phyloP scores from a whole-genome alignment of 768 basidiomycete species.

The Udeniomyces megalosporus region DNA sequence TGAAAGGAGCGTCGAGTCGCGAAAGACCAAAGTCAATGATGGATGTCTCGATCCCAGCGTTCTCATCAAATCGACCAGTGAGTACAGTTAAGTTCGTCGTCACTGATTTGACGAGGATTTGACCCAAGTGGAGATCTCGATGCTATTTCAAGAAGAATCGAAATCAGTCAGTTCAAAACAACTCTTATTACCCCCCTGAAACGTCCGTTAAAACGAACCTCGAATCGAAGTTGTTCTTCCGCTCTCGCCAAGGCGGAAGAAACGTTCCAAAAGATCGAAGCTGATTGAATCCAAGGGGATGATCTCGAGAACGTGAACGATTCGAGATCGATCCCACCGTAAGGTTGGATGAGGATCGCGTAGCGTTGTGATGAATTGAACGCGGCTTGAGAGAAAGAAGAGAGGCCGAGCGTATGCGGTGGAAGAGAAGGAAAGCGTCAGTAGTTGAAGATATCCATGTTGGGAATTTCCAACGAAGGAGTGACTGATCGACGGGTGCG shows the following conservation, averaged over 20 bases:
- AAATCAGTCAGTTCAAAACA: no score
- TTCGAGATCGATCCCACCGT: constrained; percentile 84
- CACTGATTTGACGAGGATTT: constrained; percentile 56
- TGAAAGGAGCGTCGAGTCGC: constrained; percentile 40
- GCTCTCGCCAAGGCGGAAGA: constrained; percentile 58
- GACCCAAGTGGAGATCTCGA: constrained; percentile 97
- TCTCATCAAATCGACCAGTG: constrained; percentile 24
- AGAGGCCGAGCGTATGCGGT: no score
- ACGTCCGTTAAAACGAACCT: constrained; percentile 43
- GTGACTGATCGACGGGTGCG: no score
- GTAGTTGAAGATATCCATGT: background rate
- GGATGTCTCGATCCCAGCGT: constrained; percentile 52
- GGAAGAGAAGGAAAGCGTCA: background rate
- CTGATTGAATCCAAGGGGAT: constrained; percentile 66
- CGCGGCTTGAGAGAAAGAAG: constrained; percentile 37
- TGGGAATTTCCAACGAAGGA: background rate
- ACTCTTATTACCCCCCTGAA: no score
- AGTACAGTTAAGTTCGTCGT: constrained; percentile 9
- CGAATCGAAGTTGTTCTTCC: constrained; percentile 65
- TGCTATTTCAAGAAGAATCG: constrained; percentile 55
- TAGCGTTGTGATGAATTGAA: constrained; percentile 66
- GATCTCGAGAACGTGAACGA: constrained; percentile 46
- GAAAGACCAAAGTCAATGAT: constrained; percentile 91
- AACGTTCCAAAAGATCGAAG: constrained; percentile 82
- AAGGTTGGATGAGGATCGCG: constrained; percentile 73